These are phyloP conservation scores for Speleostelium caveatum DNA, from an alignment of 78 protist species.

Conservation along the genomic window DNA sequence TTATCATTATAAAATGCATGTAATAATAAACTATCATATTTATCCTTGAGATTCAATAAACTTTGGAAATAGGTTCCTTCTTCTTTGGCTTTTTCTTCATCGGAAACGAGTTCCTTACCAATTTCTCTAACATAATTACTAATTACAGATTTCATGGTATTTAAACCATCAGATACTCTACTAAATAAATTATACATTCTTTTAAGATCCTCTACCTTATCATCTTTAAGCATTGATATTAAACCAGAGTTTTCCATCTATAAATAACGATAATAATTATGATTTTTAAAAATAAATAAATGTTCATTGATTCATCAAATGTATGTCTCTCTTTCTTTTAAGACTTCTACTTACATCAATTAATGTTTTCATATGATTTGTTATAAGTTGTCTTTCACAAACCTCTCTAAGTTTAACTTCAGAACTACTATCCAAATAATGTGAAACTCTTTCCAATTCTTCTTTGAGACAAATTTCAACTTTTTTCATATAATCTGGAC, in stretches of 20 bases:
- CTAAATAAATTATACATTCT: slow-evolving; percentile 85
- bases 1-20: slow-evolving; percentile 80
- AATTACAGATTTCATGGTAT: slow-evolving; percentile 63
- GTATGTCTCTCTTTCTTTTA: no score
- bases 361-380: slow-evolving; percentile 79
- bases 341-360: slow-evolving; percentile 62
- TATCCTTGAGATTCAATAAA: slow-evolving; percentile 88
- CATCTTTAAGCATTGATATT: slow-evolving; percentile 71
- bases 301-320: no score
- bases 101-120: slow-evolving; percentile 81
- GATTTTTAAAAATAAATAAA: no score
- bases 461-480: slow-evolving; percentile 86
- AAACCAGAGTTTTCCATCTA: slow-evolving; percentile 80
- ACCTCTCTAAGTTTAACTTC: slow-evolving; percentile 75
- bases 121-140: slow-evolving; percentile 53
- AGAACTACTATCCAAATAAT: slow-evolving; percentile 79
- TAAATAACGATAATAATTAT: no score
- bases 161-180: slow-evolving; percentile 79
- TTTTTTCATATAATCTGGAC: slow-evolving; percentile 90
- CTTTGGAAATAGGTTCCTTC: slow-evolving; percentile 76
- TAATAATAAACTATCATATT: slow-evolving; percentile 71
- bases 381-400: slow-evolving; percentile 87
- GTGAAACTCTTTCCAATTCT: slow-evolving; percentile 85
- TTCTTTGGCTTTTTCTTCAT: slow-evolving; percentile 79
- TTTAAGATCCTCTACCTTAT: slow-evolving; percentile 80